Conservation (phyloP, 371 early-diverging fungal genomes). For the Rhizomucor miehei region DNA sequence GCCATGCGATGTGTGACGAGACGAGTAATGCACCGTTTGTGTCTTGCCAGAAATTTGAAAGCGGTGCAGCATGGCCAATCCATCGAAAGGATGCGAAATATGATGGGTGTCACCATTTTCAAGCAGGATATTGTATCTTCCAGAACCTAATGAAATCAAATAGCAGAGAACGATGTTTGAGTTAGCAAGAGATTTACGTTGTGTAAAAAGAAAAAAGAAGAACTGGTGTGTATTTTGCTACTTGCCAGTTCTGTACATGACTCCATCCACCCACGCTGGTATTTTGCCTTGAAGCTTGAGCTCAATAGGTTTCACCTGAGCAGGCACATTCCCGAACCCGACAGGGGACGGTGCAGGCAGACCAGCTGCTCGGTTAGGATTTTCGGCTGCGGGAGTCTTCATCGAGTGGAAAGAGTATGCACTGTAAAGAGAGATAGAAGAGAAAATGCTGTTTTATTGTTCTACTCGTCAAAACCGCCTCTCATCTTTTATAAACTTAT, state of each 20-base stretch:
- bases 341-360: constrained; percentile 42
- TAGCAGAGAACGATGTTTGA: not conserved
- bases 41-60: constrained; percentile 34
- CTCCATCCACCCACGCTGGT: constrained; percentile 60
- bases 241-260: constrained; percentile 54
- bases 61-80: constrained; percentile 55
- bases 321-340: constrained; percentile 52
- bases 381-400: constrained; percentile 34
- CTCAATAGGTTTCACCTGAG: constrained; percentile 31
- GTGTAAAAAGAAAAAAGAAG: too few species aligned
- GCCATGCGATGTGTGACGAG: constrained; percentile 46
- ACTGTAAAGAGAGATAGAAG: not conserved
- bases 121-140: constrained; percentile 38
- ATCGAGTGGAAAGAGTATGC: constrained; percentile 9
- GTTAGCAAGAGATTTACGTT: not conserved
- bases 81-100: constrained; percentile 64
- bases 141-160: constrained; percentile 26
- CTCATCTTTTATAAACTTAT: not conserved
- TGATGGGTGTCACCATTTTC: constrained; percentile 51
- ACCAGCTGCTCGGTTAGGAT: constrained; percentile 17
- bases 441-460: not conserved
- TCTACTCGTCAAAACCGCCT: not conserved
- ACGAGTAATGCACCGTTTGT: constrained; percentile 32
- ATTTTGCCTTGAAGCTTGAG: constrained; percentile 47
- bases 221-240: too few species aligned